Percentiles rank a stretch among this genome's conserved stretches.
Evolutionary conservation across 129 eudicot species (phyloP).

Genomic region (Helichrysum umbraculigerum): DNA sequence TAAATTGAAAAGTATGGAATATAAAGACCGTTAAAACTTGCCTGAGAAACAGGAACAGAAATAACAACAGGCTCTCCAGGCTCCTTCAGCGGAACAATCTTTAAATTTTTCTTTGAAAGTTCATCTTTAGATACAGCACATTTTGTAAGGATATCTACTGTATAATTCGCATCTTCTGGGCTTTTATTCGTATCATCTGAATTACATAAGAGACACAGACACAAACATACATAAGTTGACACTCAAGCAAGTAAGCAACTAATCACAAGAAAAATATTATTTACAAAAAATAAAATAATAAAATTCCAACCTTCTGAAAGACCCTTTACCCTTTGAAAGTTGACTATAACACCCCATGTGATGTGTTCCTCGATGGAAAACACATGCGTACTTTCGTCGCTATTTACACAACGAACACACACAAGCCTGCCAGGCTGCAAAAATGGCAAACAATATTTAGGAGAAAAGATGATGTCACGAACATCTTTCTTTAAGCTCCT

Average conservation of each 20-base stretch:
- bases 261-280: neutral
- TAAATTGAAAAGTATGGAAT: slow-evolving; percentile 8
- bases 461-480: slow-evolving; percentile 74
- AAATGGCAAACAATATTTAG: slow-evolving; percentile 91
- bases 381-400: slow-evolving; percentile 47
- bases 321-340: slow-evolving; percentile 75
- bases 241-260: neutral
- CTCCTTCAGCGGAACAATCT: slow-evolving; percentile 68
- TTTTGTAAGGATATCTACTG: slow-evolving; percentile 82
- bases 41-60: slow-evolving; percentile 89
- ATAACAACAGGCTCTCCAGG: slow-evolving; percentile 91
- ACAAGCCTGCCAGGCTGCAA: slow-evolving; percentile 98
- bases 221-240: neutral
- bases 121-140: slow-evolving; percentile 71
- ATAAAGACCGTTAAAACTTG: slow-evolving; percentile 19
- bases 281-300: neutral
- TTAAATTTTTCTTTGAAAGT: slow-evolving; percentile 60
- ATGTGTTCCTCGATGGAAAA: slow-evolving; percentile 70
- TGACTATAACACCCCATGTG: slow-evolving; percentile 96
- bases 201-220: slow-evolving; percentile 21
- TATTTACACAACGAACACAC: slow-evolving; percentile 51
- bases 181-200: slow-evolving; percentile 77
- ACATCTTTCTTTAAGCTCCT: slow-evolving; percentile 75
- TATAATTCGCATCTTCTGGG: slow-evolving; percentile 90
- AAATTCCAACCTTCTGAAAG: slow-evolving; percentile 68